These are phyloP conservation scores for Acanthamoeba divionensis DNA, from an alignment of 208 protist genomes.

Conservation along the genomic window DNA sequence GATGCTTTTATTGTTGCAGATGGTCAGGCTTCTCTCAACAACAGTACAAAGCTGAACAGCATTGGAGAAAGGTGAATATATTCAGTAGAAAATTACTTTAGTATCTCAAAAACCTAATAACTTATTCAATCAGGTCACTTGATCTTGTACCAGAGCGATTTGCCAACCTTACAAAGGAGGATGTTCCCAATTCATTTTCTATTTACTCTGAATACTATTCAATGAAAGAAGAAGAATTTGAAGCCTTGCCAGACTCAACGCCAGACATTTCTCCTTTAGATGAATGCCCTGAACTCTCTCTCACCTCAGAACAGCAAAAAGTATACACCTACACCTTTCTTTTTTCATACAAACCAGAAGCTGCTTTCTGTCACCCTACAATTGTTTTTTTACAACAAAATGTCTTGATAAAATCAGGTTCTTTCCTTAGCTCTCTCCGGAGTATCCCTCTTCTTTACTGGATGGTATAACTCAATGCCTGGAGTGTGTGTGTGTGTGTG, in stretches of 20 bases:
- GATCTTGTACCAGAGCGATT: constrained; percentile 8
- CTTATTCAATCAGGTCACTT: neutral
- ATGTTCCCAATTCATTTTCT: constrained; percentile 26
- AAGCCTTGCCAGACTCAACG: neutral
- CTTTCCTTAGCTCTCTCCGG: constrained; percentile 22
- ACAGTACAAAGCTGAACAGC: neutral
- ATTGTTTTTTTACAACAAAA: too few relatives aligned
- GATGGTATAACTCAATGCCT: neutral
- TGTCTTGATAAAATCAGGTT: neutral
- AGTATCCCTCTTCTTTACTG: constrained; percentile 13
- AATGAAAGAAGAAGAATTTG: constrained; percentile 28
- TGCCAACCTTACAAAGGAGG: constrained; percentile 15
- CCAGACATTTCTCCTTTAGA: neutral
- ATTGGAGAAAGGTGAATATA: neutral
- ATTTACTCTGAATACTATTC: constrained; percentile 23
- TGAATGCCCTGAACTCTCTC: neutral
- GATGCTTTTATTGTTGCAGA: too few relatives aligned
- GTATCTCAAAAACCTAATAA: too few relatives aligned
- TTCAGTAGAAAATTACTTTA: too few relatives aligned
- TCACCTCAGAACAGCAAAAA: constrained; percentile 1
- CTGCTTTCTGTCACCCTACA: too few relatives aligned
- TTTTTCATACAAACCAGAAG: neutral
- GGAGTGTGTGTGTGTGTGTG: too few relatives aligned
- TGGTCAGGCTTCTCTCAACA: too few relatives aligned
- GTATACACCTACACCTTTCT: neutral